These are phyloP conservation scores for Botryotinia globosa DNA, from an alignment of 2,329 filamentous ascomycete genomes.

Conservation along the genomic window DNA sequence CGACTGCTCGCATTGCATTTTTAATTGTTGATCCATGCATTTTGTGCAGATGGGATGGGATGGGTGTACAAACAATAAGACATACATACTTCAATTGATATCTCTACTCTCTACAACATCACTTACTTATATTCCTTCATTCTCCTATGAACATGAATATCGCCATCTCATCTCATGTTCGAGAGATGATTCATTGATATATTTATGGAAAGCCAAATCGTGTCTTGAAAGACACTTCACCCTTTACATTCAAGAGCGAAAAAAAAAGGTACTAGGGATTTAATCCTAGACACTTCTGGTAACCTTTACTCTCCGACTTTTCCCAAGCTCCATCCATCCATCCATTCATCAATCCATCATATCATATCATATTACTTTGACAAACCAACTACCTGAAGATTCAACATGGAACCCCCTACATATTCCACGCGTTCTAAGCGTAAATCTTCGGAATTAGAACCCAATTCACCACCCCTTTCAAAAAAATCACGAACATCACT, in stretches of 20 bases:
- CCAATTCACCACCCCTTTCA: slow-evolving; percentile 6
- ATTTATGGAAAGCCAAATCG: too few species aligned
- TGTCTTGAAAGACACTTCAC: neutral
- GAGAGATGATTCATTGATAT: neutral
- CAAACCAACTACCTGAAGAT: neutral
- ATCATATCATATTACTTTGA: neutral
- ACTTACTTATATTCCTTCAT: neutral
- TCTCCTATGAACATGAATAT: neutral
- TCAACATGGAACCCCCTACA: slow-evolving; percentile 15
- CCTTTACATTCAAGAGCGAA: neutral
- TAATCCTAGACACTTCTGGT: neutral
- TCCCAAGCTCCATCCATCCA: neutral
- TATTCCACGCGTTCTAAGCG: slow-evolving; percentile 21
- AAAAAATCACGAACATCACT: slow-evolving; percentile 18
- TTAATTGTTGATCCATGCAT: neutral
- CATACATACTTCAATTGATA: neutral
- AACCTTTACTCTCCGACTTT: slow-evolving; percentile 13
- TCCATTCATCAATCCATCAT: neutral
- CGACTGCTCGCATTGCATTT: slow-evolving; percentile 11
- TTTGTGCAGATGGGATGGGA: slow-evolving; percentile 6
- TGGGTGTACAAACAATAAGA: neutral
- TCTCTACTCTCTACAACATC: neutral
- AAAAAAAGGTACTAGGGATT: slow-evolving; percentile 1
- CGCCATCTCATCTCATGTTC: neutral
- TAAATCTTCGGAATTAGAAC: slow-evolving; percentile 13